Base-by-base conservation (phyloP, 202 grass and related monocot genomes). In the Carex sylvatica region DNA sequence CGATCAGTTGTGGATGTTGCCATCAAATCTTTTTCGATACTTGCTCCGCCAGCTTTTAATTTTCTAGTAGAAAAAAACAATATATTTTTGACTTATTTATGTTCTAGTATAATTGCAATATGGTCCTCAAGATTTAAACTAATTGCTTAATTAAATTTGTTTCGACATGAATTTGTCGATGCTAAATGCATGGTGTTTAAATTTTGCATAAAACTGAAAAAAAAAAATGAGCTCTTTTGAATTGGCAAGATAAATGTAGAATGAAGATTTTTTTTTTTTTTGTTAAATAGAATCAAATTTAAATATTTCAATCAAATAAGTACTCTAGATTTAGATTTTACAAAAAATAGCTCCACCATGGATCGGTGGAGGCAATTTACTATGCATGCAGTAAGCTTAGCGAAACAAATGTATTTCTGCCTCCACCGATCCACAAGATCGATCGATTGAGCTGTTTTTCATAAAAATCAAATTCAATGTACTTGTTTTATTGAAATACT, bases 1-100 rank as follows among this genome's bases (percentile, higher is more conserved):
- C 47, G 80, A 82, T 69, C 30, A 81, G 33, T 60, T 47, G 7
- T 65, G 28, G 61, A 81, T 66, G 38, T 81, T 81, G 15, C 78
- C 20, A 28, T 65, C 38, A 49, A 44, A 66, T 47, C 64, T 19
- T 69, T 65, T 54, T 69, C 46, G 7, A 36, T 70, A 66, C 8
- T 70, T 22, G 16, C 38, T 66, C 10, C 38, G 61, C 79, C 44
- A 81, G 61, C 61, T 81, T 65, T 81, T 16, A 66, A 66, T 65
- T 81, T 46, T 52, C 16, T 6, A 16, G 24, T 26, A 46, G n/a
- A 28, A 63, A 79, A 79, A 60, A 16, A 58, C 24, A 44, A 80
- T 11, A 33, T 36, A 20, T 59, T 18, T 38, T 38, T 22, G 3
- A 59, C 28, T 31, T 59, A 13, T 59, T 56, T 58, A 40, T 35